Evolutionary conservation across 2,329 filamentous ascomycete species (phyloP), one percentile per base, ranked within the genome.

Genomic region (Westerdykella ornata): DNA sequence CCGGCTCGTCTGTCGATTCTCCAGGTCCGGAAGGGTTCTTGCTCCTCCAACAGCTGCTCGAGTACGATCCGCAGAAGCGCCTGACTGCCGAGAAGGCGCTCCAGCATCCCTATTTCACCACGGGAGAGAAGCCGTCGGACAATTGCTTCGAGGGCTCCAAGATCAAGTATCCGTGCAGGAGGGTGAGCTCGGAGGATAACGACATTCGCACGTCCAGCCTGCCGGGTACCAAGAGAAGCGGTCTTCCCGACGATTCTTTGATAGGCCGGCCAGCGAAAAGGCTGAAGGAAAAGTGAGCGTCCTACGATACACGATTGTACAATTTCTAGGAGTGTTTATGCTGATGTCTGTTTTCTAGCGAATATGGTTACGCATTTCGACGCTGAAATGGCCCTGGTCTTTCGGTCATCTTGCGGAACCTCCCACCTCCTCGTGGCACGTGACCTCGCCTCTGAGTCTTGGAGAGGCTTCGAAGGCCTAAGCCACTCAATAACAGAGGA

Each of bases 121-220:
- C 56, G 1, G 57, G 62, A 20, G 59, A 56, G 16, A 79, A 80
- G 45, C 78, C 92, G 14, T 84, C 77, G 31, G 75, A 80, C 30
- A 92, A 94, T 60, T 96, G 88, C 60, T 98, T 98, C 53, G 88
- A 95, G 57, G 88, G 89, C 0, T 75, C 88, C 39, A 87, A 88
- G 66, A 81, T 81, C 48, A 87, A 92, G 57, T 98, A 98, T 64
- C 92, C 92, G 0, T 82, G 88, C 58, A 77, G 92, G 6, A 79
- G 90, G 37, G 89, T 98, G 31, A 95, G 85, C 54, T 84, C 94
- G 56, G 92, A 98, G 58, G 88, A 96, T 62, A 94, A 95, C 55
- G 92, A 97, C 65, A 96, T 97, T 42, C 76, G 87, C n/a, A 89
- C 86, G 0, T 82, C 83, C 33, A 94, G 88, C 63, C 67, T 96